A percentile compares a stretch with the other conserved stretches of the same genome.
phyloP scores from a whole-genome alignment of 1,284 basidiomycete genomes.

The Clitocybe nebularis region DNA sequence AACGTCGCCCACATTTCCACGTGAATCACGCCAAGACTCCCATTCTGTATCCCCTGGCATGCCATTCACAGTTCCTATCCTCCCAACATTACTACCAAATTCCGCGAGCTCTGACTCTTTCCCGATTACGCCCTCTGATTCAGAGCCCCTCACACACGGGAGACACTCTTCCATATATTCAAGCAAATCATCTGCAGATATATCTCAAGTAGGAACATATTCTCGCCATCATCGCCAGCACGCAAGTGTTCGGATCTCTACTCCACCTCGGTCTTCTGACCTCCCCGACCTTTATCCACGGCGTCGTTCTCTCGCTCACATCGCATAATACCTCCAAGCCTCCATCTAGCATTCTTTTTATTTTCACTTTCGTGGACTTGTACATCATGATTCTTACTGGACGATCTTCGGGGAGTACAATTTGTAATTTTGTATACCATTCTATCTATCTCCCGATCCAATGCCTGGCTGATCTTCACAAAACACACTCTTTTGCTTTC shows the following conservation, averaged over 20 bases:
- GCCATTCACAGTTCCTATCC: conserved; percentile 56
- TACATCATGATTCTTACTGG: conserved; percentile 11
- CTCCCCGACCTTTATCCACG: conserved; percentile 25
- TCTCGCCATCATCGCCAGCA: conserved; percentile 30
- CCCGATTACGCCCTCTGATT: conserved; percentile 36
- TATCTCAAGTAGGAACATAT: conserved; percentile 22
- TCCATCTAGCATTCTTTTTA: conserved; percentile 8
- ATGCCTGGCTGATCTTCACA: conserved; percentile 4
- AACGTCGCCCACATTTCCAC: conserved; percentile 58
- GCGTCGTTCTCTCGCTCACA: conserved; percentile 22
- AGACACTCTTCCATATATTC: conserved; percentile 18
- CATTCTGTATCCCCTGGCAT: conserved; percentile 36
- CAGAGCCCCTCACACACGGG: conserved; percentile 21
- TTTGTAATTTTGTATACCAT: conserved; percentile 16
- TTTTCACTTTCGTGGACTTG: conserved; percentile 23
- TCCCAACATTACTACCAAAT: conserved; percentile 43
- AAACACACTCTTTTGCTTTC: conserved; percentile 3
- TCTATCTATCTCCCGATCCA: background rate
- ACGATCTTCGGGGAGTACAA: conserved; percentile 14
- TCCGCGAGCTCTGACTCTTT: conserved; percentile 38
- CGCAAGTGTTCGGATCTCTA: conserved; percentile 41
- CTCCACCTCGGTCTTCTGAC: conserved; percentile 30
- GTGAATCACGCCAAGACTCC: conserved; percentile 34
- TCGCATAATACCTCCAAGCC: conserved; percentile 16
- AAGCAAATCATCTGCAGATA: conserved; percentile 23